Base-by-base conservation (phyloP, 1,139 yeast species). In the Taiozyma sp. region DNA sequence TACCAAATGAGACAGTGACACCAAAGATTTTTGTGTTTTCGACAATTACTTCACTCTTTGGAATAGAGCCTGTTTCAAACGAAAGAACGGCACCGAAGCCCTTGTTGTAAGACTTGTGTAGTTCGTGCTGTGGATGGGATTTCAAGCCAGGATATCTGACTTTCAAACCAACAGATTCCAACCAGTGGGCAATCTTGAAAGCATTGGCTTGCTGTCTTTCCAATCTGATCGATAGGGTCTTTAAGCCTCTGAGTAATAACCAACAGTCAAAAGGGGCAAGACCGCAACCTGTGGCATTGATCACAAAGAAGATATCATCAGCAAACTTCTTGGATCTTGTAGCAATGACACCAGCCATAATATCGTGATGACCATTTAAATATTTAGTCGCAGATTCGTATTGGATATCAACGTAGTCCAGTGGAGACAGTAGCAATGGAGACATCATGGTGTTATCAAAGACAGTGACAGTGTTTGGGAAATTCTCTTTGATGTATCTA, bases 391-490 rank as follows among this genome's bases (percentile, higher is more conserved):
- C 97, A 16, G 93, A 84, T 67, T 91, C 97, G 68, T 91, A 91
- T 52, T 89, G 96, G 55, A 91, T 87, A 66, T 91, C 97, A 34
- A 85, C 95, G 59, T 87, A 77, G 59, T 86, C 89, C 60, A 91
- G 76, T 2, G 97, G 97, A 16, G 87, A 78, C 84, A 89, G 84
- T 63, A 86, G 76, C 52, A 91, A 70, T 4, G 97, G 97, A 19
- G 96, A 84, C 92, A 91, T 85, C 97, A 91, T 91, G 57, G 97
- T 91, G 74, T 92, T 91, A 70, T 91, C 97, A 57, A 91, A 92
- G 12, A 89, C 96, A 39, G 90, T 89, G 44, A 87, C 67, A 47
- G 87, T 76, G 45, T 83, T 77, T 16, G 95, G 91, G 63, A 80
- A 86, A 44, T 76, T 75, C 45, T 70, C 66, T 65, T 89, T 95